Evolutionary conservation across 345 rosid genomes (phyloP).

Genomic region (Populus tremula): DNA sequence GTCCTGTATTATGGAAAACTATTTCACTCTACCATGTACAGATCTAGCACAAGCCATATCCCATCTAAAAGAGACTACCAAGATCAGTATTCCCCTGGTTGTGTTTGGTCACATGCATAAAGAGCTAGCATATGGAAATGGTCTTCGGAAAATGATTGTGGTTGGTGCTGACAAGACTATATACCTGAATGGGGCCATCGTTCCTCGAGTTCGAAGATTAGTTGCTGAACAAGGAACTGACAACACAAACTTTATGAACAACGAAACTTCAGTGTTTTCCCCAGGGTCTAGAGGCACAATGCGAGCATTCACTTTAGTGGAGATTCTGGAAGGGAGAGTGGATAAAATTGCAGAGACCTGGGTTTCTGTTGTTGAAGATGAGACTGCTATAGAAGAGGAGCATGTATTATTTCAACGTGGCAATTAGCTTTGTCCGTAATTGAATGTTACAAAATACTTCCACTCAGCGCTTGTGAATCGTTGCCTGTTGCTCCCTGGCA

Average conservation of each 20-base stretch:
- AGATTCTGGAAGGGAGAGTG: slow-evolving; percentile 54
- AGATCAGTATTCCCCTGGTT: slow-evolving; percentile 45
- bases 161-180: slow-evolving; percentile 46
- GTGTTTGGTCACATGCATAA: slow-evolving; percentile 96
- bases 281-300: slow-evolving; percentile 38
- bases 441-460: background rate
- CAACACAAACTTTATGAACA: background rate
- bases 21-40: slow-evolving; percentile 27
- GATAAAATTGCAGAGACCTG: slow-evolving; percentile 64
- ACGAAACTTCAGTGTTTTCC: slow-evolving; percentile 7
- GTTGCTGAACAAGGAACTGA: slow-evolving; percentile 15
- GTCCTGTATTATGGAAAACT: background rate
- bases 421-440: background rate
- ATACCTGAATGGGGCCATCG: slow-evolving; percentile 77
- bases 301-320: slow-evolving; percentile 68
- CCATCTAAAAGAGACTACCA: slow-evolving; percentile 49
- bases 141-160: slow-evolving; percentile 64
- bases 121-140: slow-evolving; percentile 58
- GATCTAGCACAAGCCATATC: slow-evolving; percentile 74
- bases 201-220: slow-evolving; percentile 57
- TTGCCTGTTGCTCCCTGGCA: background rate
- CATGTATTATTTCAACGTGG: slow-evolving; percentile 35
- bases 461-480: background rate
- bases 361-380: slow-evolving; percentile 58
- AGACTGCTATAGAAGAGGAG: slow-evolving; percentile 48